Conservation (phyloP, 2,329 filamentous ascomycete genomes). For the Sporothrix pallida region DNA sequence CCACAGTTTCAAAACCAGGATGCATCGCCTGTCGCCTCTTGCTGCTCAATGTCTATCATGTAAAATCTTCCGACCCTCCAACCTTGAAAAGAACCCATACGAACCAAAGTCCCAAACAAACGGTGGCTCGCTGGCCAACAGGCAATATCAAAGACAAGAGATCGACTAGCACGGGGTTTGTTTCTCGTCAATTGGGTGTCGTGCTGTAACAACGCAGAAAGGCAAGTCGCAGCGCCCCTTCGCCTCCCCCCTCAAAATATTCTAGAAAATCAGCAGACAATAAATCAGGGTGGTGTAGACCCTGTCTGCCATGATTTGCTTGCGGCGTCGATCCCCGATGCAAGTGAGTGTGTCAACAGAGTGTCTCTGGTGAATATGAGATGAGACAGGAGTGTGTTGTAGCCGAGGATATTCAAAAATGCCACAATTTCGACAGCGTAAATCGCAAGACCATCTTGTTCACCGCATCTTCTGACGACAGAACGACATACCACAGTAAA, state of each 20-base stretch:
- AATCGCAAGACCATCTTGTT: not conserved
- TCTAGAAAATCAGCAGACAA: not conserved
- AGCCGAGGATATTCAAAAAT: not conserved
- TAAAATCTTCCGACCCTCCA: slow-evolving; percentile 21
- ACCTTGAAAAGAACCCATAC: not conserved
- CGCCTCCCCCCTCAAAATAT: not conserved
- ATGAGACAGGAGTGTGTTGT: not conserved
- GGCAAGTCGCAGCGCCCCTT: not conserved
- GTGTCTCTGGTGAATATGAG: not conserved
- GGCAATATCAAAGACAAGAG: not conserved
- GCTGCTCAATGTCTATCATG: slow-evolving; percentile 7
- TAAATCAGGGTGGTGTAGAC: slow-evolving; percentile 18
- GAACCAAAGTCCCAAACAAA: not conserved
- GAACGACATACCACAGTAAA: not conserved
- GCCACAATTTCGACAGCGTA: not conserved
- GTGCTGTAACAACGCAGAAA: not conserved
- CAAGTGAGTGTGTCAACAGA: too few species aligned
- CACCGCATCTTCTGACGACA: slow-evolving; percentile 8
- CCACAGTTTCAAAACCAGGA: too few species aligned
- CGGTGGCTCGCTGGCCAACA: not conserved
- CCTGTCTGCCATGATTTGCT: slow-evolving; percentile 2
- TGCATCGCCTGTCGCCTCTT: not conserved
- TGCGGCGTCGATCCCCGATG: slow-evolving; percentile 6
- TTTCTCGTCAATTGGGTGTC: not conserved
- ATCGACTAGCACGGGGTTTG: not conserved